Evolutionary conservation across 2,329 filamentous ascomycete genomes (phyloP).

Genomic region (Trichophyton equinum): DNA sequence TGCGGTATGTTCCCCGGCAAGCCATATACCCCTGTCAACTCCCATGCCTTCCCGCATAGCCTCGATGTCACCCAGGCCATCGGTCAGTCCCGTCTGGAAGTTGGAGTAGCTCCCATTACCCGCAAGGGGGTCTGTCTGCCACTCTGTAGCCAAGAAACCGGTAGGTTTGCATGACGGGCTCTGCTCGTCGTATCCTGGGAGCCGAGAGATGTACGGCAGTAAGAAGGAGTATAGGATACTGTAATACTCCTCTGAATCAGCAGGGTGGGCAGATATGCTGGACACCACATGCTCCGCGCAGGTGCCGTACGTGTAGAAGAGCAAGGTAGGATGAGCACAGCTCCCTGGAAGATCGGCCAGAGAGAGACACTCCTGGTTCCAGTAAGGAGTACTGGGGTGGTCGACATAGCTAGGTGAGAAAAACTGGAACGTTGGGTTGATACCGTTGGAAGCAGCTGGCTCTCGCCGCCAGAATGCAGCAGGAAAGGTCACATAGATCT

Average conservation of each 20-base stretch:
- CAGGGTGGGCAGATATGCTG: conserved; percentile 19
- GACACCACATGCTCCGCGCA: conserved; percentile 30
- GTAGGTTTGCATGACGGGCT: conserved; percentile 49
- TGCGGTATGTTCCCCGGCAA: conserved; percentile 82
- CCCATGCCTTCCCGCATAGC: conserved; percentile 40
- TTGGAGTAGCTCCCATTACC: conserved; percentile 76
- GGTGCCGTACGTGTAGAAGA: conserved; percentile 54
- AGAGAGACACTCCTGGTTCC: conserved; percentile 68
- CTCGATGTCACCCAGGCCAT: conserved; percentile 61
- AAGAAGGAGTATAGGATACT: conserved; percentile 54
- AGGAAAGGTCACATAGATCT: conserved; percentile 55
- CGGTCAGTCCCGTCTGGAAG: conserved; percentile 62
- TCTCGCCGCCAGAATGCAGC: conserved; percentile 55
- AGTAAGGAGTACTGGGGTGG: conserved; percentile 48
- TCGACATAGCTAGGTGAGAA: conserved; percentile 55
- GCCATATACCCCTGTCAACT: conserved; percentile 56
- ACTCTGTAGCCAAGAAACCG: conserved; percentile 57
- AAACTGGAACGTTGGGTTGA: conserved; percentile 56
- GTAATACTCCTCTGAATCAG: conserved; percentile 38
- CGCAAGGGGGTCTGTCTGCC: conserved; percentile 65
- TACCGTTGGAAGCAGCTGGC: not conserved
- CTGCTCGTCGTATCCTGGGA: conserved; percentile 52
- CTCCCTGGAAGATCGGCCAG: conserved; percentile 51
- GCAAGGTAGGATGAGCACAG: conserved; percentile 61
- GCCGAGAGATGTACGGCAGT: conserved; percentile 60